Conservation (phyloP, 176 grass and related monocot genomes). For the Echinochloa phyllopogon region DNA sequence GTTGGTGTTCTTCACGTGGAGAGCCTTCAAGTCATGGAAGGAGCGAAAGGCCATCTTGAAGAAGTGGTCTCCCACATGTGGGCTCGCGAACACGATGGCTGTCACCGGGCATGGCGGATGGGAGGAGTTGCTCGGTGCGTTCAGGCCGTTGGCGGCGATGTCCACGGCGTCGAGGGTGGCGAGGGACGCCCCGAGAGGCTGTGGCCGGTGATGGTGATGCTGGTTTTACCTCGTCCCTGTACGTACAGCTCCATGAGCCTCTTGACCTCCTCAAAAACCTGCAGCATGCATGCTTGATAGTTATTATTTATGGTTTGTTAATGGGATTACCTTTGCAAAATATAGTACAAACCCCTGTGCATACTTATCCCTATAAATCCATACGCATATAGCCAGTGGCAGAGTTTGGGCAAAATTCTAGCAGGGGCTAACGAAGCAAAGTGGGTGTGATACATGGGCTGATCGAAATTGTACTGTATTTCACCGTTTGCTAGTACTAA, state of each 20-base stretch:
- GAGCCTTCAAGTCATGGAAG: constrained; percentile 23
- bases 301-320: no score
- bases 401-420: no score
- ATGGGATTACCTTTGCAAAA: no score
- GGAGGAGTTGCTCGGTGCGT: background rate
- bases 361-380: no score
- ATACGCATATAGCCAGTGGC: no score
- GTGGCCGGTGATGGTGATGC: background rate
- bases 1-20: constrained; percentile 47
- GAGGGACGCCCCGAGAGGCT: background rate
- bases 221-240: background rate
- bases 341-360: no score
- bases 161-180: background rate
- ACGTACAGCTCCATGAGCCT: background rate
- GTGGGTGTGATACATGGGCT: no score
- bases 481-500: no score
- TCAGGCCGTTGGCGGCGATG: background rate
- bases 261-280: background rate
- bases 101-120: constrained; percentile 35
- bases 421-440: no score
- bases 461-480: no score
- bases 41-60: constrained; percentile 39
- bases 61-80: constrained; percentile 48
- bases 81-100: constrained; percentile 61
- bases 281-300: background rate